phyloP scores from a whole-genome alignment of 768 basidiomycete species.

The Leccinum rimulosum region DNA sequence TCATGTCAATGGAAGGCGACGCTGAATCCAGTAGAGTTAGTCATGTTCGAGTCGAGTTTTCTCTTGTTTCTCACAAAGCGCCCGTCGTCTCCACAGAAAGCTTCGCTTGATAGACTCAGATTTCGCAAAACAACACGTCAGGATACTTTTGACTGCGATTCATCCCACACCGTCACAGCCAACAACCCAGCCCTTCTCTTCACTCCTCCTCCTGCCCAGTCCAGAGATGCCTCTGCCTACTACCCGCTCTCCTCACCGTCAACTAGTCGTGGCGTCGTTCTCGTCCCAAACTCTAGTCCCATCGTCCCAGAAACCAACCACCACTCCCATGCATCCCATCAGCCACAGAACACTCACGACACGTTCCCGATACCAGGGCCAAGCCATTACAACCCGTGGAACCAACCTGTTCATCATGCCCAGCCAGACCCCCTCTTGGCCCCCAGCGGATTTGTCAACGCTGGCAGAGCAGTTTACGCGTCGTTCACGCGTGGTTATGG shows the following conservation, averaged over 20 bases:
- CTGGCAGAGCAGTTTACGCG: constrained; percentile 45
- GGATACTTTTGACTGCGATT: constrained; percentile 25
- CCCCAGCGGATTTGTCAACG: constrained; percentile 55
- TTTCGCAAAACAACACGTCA: constrained; percentile 44
- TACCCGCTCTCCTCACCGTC: not conserved
- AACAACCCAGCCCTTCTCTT: constrained; percentile 52
- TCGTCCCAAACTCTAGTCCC: constrained; percentile 79
- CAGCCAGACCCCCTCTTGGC: constrained; percentile 54
- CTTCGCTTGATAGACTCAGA: constrained; percentile 43
- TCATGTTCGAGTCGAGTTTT: constrained; percentile 30
- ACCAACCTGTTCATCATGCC: constrained; percentile 32
- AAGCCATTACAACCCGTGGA: constrained; percentile 38
- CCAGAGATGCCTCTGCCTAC: constrained; percentile 67
- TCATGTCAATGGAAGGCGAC: constrained; percentile 50
- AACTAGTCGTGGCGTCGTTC: constrained; percentile 48
- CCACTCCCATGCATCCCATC: constrained; percentile 40
- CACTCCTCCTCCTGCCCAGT: constrained; percentile 54
- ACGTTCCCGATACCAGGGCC: constrained; percentile 41
- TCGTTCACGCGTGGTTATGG: constrained; percentile 45
- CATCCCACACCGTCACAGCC: constrained; percentile 55
- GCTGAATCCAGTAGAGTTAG: constrained; percentile 50
- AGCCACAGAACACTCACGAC: constrained; percentile 40
- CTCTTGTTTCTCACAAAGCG: constrained; percentile 33
- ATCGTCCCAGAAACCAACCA: constrained; percentile 39
- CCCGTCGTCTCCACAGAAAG: constrained; percentile 36